phyloP scores from a whole-genome alignment of 768 basidiomycete genomes.

The Termitomyces sp. region DNA sequence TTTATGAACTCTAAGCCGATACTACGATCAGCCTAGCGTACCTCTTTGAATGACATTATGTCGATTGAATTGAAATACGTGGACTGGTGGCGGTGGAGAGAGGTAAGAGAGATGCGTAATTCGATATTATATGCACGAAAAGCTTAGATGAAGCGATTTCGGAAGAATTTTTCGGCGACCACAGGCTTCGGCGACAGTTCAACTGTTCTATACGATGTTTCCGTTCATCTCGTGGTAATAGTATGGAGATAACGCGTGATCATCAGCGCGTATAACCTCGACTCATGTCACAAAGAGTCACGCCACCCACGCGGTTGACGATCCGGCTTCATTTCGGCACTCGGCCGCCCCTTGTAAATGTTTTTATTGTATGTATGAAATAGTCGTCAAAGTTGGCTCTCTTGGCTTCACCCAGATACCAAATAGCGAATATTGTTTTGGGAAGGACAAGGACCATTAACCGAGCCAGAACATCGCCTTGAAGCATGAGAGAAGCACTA shows the following conservation, averaged over 20 bases:
- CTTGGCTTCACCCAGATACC: not conserved
- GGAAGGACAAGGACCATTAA: not conserved
- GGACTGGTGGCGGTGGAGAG: not conserved
- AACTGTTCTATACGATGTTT: not conserved
- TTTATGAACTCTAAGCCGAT: not conserved
- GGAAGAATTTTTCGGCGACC: constrained; percentile 1
- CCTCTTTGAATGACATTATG: not conserved
- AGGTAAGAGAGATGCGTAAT: not conserved
- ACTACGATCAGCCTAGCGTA: not conserved
- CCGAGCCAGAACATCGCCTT: not conserved
- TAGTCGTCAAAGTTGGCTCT: not conserved
- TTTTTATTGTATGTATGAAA: not conserved
- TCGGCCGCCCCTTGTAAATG: too few relatives aligned
- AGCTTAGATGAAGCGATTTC: not conserved
- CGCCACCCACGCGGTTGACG: not conserved
- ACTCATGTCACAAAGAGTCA: not conserved
- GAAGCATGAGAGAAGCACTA: not conserved
- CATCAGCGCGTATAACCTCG: not conserved
- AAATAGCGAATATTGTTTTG: not conserved
- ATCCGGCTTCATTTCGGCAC: not conserved
- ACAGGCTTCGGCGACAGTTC: not conserved
- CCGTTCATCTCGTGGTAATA: not conserved
- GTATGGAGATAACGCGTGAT: not conserved
- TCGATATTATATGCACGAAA: not conserved
- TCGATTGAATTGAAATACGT: not conserved